Conservation (phyloP, 2,329 filamentous ascomycete species). For the Fusarium sp. region DNA sequence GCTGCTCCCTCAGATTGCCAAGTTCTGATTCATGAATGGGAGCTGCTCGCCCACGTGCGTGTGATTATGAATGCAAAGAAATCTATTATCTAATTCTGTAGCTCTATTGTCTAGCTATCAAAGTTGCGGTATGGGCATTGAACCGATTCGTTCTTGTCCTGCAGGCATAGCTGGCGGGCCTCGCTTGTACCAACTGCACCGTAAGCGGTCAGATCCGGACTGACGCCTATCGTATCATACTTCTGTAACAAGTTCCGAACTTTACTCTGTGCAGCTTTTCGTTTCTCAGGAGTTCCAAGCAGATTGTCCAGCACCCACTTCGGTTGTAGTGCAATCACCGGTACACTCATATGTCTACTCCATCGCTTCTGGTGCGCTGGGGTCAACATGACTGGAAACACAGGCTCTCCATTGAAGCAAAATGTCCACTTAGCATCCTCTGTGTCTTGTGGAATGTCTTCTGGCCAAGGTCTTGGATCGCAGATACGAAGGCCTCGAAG, state of each 20-base stretch:
- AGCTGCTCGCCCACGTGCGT: rapidly evolving
- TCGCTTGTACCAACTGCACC: neutral
- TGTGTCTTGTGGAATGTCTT: neutral
- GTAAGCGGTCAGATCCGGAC: neutral
- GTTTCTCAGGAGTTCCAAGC: neutral
- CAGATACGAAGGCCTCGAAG: neutral
- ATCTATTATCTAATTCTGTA: rapidly evolving
- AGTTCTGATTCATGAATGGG: rapidly evolving
- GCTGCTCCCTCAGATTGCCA: rapidly evolving
- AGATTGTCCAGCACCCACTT: neutral
- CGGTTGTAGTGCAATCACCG: rapidly evolving
- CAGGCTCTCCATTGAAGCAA: neutral
- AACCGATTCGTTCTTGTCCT: neutral
- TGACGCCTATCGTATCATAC: neutral
- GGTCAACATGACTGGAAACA: neutral
- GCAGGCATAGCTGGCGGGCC: neutral
- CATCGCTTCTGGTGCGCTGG: rapidly evolving
- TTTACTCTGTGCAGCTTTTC: neutral
- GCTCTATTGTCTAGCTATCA: neutral
- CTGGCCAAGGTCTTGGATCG: neutral
- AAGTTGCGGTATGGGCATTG: neutral
- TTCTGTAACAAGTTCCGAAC: neutral
- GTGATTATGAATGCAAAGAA: rapidly evolving
- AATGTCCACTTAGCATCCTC: neutral
- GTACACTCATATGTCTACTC: neutral